Base-by-base conservation (phyloP, 495 filamentous ascomycete genomes). In the Lophiotrema nucula region DNA sequence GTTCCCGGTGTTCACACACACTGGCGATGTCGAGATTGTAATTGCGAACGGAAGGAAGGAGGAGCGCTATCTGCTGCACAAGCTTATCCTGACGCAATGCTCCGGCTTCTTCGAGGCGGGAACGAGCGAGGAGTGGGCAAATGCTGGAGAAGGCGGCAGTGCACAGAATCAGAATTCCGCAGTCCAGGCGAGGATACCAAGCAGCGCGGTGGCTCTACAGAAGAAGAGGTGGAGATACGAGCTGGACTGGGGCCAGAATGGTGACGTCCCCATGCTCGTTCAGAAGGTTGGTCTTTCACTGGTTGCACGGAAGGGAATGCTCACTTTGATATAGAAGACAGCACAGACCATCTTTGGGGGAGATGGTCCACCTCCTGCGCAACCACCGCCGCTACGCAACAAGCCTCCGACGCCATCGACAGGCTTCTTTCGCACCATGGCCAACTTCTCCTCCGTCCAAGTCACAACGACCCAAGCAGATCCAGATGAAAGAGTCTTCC, bases 31-130 rank as follows among this genome's bases (percentile, higher is more conserved):
- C 62, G 91, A 96, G 75, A 89, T 96, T 58, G 67, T 92, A 35
- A 84, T 96, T 56, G 77, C 79, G 56, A 83, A 66, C 31, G 84
- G 82, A 46, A 78, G 83, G 33, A 84, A 87, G 59, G 88, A 92
- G 71, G 85, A 84, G 68, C 81, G 88, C 22, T 96, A 95, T 68
- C 79, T 95, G 35, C 81, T 96, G 18, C 91, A 96, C 72, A 81
- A 85, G 37, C 75, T 95, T 64, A 95, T 91, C 23, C 72, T 96
- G 62, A 82, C 87, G 31, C 87, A 93, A 74, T 92, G 88, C 66
- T 95, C 90, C 12, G 90, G 90, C 0, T 96, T 95, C 74, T 96
- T 96, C 72, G 88, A 95, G 73, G 88, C 89, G 27, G 89, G 88
- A 66, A 92, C 88, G 23, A 89, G 84, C 59, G 85, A 88, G 59